These are phyloP conservation scores for Paecilomyces niveus DNA, from an alignment of 2,329 filamentous ascomycete genomes.

Conservation along the genomic window DNA sequence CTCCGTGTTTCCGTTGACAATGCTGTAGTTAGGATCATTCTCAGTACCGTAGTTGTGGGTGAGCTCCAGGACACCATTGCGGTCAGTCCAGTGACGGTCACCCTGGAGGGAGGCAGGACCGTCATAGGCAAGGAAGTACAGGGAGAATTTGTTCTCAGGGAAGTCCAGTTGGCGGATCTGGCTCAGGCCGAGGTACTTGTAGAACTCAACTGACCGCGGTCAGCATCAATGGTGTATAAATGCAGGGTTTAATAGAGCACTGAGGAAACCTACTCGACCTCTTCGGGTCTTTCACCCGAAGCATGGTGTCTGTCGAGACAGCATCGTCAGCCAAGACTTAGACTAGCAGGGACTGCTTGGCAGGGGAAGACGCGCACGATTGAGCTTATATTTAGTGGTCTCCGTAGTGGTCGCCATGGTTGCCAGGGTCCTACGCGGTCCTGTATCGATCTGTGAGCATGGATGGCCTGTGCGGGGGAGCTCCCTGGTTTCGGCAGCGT, in stretches of 20 bases:
- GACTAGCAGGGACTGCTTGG: background rate
- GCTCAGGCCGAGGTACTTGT: slow-evolving; percentile 84
- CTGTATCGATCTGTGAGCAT: slow-evolving; percentile 13
- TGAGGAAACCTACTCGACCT: slow-evolving; percentile 52
- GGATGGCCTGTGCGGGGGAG: slow-evolving; percentile 2
- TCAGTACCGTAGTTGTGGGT: slow-evolving; percentile 85
- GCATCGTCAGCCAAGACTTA: slow-evolving; percentile 10
- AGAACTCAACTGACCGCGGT: slow-evolving; percentile 65
- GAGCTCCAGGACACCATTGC: slow-evolving; percentile 85
- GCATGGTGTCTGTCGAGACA: slow-evolving; percentile 49
- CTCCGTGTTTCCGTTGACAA: slow-evolving; percentile 87
- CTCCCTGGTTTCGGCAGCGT: background rate
- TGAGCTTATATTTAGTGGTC: slow-evolving; percentile 57
- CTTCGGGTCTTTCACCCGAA: slow-evolving; percentile 91
- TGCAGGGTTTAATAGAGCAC: background rate
- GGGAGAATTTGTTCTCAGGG: slow-evolving; percentile 84
- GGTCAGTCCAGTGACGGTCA: slow-evolving; percentile 69
- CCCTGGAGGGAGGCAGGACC: slow-evolving; percentile 65
- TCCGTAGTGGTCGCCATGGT: slow-evolving; percentile 50
- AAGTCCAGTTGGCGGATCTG: slow-evolving; percentile 73
- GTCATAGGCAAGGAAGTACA: slow-evolving; percentile 93
- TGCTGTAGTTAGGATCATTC: slow-evolving; percentile 68
- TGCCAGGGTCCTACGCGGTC: slow-evolving; percentile 29
- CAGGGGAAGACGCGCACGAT: slow-evolving; percentile 42
- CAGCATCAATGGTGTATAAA: slow-evolving; percentile 1